Evolutionary conservation across 1,284 basidiomycete genomes (phyloP), one percentile per base, ranked within the genome.

Genomic region (Rhizoctonia solani): DNA sequence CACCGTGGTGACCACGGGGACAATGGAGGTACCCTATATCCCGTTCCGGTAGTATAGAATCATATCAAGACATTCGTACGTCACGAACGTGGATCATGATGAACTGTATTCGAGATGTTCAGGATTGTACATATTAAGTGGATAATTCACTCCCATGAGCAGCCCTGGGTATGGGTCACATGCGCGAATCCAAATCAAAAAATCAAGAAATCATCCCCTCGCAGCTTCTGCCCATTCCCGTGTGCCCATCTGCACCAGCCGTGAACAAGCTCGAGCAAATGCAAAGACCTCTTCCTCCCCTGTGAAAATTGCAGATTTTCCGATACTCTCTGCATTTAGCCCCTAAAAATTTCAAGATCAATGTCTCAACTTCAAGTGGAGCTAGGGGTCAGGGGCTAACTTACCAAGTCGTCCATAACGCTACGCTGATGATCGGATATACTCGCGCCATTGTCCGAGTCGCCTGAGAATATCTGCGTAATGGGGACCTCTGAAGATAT

Each of bases 261-360:
- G 83, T 30, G 92, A 94, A 74, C 94, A 95, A 39, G 93, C 95
- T 54, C 95, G 83, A 9, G 93, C 94, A 76, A 96, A 98, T 0
- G 95, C 95, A 76, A 98, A 97, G 5, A 96, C 76, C 77, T 98
- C 95, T 77, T 97, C 95, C 74, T 97, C 93, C 3, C 93, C 93
- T 0, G 87, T 88, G 76, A 97, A 98, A 77, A 98, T 90, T 23
- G 92, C 89, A 67, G 89, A 90, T 1, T 83, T 81, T 27, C 93
- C 91, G 16, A 95, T 87, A 25, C 85, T 80, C 25, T 92, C 86
- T 14, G 83, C 81, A 1, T 87, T 82, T 1, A 95, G 79, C n/a
- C 92, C 92, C 90, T 94, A 74, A 29, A 53, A 55, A 42, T 53
- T n/a, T 27, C 52, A 58, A 46, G 34, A 61, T 68, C 61, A 63